Evolutionary conservation across 129 eudicot species (phyloP), one percentile per base, ranked within the genome.

Genomic region (Arctium lappa): DNA sequence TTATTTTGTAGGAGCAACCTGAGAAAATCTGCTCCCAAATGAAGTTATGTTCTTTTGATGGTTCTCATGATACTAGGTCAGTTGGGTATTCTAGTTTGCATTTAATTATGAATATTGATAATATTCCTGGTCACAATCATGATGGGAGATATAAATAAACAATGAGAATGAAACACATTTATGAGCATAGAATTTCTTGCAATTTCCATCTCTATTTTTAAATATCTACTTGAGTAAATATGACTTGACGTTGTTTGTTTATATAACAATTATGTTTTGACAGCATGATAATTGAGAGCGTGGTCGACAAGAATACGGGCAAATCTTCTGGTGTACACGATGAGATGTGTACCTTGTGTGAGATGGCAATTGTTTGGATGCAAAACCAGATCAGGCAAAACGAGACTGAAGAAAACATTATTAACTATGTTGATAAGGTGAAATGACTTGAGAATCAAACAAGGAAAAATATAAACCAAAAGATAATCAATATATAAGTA

Each of bases 231-330:
- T 46, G 53, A 46, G 39, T 56, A 56, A 56, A 56, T 56, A 56
- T 56, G 22, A 16, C 3, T 2, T 32, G 16, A 18, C 18, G 69
- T 2, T 27, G 70, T 18, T 27, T 65, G 71, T 22, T 22, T 65
- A 29, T 65, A 66, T 72, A 40, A 39, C 71, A 27, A 18, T 31
- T 40, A 32, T 44, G 75, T 66, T 68, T 77, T 85, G 83, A 31
- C 91, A 93, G 98, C 80, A 86, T 93, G 95, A 77, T 88, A 56
- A 96, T 93, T 71, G 93, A 96, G 91, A 93, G 92, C 56, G 93
- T 91, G 86, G 97, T 91, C 80, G 97, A 90, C 82, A 74, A 81
- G 87, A 84, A 89, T 70, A 78, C 29, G 36, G 89, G 81, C 2
- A 82, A 83, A 75, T 78, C 89, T 33, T 62, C 73, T 37, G 73